Evolutionary conservation across 2,329 filamentous ascomycete genomes (phyloP), one percentile per base, ranked within the genome.

Genomic region (Microsporum canis): DNA sequence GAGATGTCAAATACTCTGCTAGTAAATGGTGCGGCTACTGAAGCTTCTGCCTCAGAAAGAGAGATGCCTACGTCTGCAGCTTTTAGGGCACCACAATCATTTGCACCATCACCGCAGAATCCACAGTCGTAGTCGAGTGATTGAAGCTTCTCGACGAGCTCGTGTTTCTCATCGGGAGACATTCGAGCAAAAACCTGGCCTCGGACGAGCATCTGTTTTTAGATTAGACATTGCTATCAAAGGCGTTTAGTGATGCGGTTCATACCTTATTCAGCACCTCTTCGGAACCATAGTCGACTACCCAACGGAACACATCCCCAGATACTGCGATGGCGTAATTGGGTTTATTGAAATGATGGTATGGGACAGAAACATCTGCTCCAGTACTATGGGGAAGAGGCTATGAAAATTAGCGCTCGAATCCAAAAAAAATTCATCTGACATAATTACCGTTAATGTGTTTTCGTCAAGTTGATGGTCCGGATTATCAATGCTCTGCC

Each of bases 161-260:
- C 95, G 71, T 96, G 91, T 73, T 99, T 99, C 74, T 99, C 94
- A 71, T 99, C 95, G 0, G 94, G 95, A 1, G 92, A 97, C 94
- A 99, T 99, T 67, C 94, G 88, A 3, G 94, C 95, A 73, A 95
- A 99, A 1, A 99, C 90, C 73, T 94, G 92, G 31, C 92, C 91
- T 60, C 83, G 84, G 39, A 96, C 87, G 60, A 99, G 88, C 86
- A 97, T 92, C 80, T 94, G 72, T 31, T 64, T 23, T 41, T 41
- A 31, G 1, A 38, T 68, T 59, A 67, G 66, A 27, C 17, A 5
- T 58, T 41, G 17, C 39, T 62, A 34, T 53, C 58, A 51, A 39
- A 3, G 39, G 49, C 45, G 12, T 49, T 29, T 27, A 45, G 38
- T 8, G 23, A 55, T 12, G 23, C 39, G 23, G 58, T 12, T 55